phyloP scores from a whole-genome alignment of 2,329 filamentous ascomycete species.

The Raffaelea ambrosiae region DNA sequence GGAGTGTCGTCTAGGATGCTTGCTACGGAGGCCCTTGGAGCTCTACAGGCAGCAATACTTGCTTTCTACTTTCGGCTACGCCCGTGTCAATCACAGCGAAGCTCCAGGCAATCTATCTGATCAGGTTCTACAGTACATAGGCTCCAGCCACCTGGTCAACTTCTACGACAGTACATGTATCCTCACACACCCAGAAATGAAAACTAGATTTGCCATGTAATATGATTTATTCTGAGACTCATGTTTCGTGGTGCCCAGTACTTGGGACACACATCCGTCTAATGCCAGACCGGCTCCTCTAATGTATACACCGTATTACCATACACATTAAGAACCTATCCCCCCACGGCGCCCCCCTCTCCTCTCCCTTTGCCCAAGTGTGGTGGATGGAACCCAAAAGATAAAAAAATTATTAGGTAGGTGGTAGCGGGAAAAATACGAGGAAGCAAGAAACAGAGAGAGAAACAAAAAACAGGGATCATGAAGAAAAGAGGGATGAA shows the following conservation, averaged over 20 bases:
- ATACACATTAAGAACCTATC: constrained; percentile 5
- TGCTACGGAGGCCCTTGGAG: too few relatives aligned
- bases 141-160: too few relatives aligned
- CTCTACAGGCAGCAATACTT: too few relatives aligned
- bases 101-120: too few relatives aligned
- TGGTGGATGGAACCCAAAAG: constrained; percentile 1
- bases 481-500: constrained; percentile 1
- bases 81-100: too few relatives aligned
- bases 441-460: constrained; percentile 1
- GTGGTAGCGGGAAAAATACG: not conserved
- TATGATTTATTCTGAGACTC: not conserved
- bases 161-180: too few relatives aligned
- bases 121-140: too few relatives aligned
- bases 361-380: not conserved
- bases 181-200: too few relatives aligned
- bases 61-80: too few relatives aligned
- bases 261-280: not conserved
- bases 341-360: not conserved
- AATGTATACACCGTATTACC: constrained; percentile 11
- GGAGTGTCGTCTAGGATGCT: too few relatives aligned
- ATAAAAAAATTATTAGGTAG: too few relatives aligned
- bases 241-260: not conserved
- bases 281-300: not conserved
- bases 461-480: constrained; percentile 3
- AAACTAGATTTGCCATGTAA: too few relatives aligned